phyloP scores from a whole-genome alignment of 352 stramenopile genomes.

The Albugo laibachii region DNA sequence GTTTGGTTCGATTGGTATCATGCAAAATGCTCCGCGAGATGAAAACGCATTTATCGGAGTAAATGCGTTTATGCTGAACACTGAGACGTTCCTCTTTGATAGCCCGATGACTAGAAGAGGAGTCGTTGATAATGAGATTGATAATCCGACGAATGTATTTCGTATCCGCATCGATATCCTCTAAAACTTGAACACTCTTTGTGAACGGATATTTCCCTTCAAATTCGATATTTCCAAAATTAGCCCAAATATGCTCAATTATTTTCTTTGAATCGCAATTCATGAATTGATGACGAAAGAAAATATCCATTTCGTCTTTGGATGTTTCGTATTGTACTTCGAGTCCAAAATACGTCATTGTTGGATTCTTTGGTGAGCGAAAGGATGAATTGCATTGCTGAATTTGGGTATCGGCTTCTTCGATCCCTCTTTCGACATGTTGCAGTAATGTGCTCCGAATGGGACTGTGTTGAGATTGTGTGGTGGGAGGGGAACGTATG shows the following conservation, averaged over 20 bases:
- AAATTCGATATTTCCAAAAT: slow-evolving; percentile 39
- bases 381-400: slow-evolving; percentile 55
- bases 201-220: slow-evolving; percentile 68
- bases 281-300: slow-evolving; percentile 70
- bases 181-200: slow-evolving; percentile 16
- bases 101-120: slow-evolving; percentile 16
- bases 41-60: slow-evolving; percentile 45
- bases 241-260: slow-evolving; percentile 63
- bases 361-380: slow-evolving; percentile 63
- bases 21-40: slow-evolving; percentile 38
- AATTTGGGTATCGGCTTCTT: slow-evolving; percentile 33
- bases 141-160: slow-evolving; percentile 70
- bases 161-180: slow-evolving; percentile 48
- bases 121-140: slow-evolving; percentile 61
- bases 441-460: slow-evolving; percentile 47
- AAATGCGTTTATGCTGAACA: slow-evolving; percentile 62
- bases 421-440: slow-evolving; percentile 36
- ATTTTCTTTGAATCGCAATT: slow-evolving; percentile 45
- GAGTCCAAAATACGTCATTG: slow-evolving; percentile 78
- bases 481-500: slow-evolving; percentile 25
- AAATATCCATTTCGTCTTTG: slow-evolving; percentile 75
- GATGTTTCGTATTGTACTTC: slow-evolving; percentile 79
- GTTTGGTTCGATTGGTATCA: slow-evolving; percentile 51
- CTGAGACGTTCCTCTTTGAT: slow-evolving; percentile 73
- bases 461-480: slow-evolving; percentile 23